A percentile compares a stretch with the other conserved stretches of the same genome.
These are phyloP conservation scores for Diutina catenulata DNA, from an alignment of 1,139 yeast species.

Conservation along the genomic window DNA sequence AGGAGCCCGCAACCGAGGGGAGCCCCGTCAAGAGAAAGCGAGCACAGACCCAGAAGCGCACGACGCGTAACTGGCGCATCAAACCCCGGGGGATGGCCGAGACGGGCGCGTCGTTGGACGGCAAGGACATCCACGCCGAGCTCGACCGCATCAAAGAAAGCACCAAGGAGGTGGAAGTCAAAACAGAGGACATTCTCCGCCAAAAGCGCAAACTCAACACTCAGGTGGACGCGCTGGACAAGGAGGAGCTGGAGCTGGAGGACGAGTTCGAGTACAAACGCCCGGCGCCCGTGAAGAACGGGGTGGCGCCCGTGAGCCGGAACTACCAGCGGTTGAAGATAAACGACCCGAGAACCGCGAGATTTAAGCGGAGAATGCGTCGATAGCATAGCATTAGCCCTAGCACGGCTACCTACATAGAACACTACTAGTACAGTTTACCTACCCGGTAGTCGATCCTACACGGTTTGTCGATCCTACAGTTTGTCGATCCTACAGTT, in stretches of 20 bases:
- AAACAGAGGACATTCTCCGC: too few relatives aligned
- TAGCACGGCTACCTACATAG: too few relatives aligned
- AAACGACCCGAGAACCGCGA: constrained; percentile 23
- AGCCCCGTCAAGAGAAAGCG: constrained; percentile 17
- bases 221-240: constrained; percentile 15
- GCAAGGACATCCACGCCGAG: constrained; percentile 29
- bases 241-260: constrained; percentile 10
- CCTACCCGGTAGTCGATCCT: too few relatives aligned
- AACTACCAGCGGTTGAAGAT: constrained; percentile 33
- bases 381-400: too few relatives aligned
- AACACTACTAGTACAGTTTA: too few relatives aligned
- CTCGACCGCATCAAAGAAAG: constrained; percentile 20
- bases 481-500: too few relatives aligned
- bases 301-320: constrained; percentile 13
- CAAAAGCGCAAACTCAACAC: constrained; percentile 11
- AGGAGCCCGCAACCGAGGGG: constrained; percentile 8
- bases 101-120: constrained; percentile 17
- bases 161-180: too few relatives aligned
- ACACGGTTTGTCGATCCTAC: too few relatives aligned
- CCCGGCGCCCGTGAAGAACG: not conserved
- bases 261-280: constrained; percentile 8
- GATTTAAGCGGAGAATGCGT: constrained; percentile 1
- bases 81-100: constrained; percentile 25
- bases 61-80: constrained; percentile 50
- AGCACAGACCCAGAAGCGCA: constrained; percentile 45